These are phyloP conservation scores for Lasiosphaeriaceae sp. DNA, from an alignment of 495 filamentous ascomycete genomes.

Conservation along the genomic window DNA sequence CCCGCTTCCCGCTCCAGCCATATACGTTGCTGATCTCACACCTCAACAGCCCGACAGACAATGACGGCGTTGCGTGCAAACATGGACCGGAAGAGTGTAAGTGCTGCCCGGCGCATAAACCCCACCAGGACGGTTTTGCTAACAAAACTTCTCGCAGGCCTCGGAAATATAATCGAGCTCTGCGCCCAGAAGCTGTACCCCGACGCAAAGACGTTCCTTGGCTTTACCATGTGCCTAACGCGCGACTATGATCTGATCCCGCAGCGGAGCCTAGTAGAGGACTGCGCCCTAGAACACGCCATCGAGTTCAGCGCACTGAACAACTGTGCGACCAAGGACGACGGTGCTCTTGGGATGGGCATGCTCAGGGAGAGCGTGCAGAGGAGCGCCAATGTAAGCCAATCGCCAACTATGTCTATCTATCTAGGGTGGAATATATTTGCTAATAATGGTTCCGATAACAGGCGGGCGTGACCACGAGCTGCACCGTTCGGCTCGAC, in stretches of 20 bases:
- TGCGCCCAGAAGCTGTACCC: slow-evolving; percentile 80
- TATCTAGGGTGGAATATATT: neutral
- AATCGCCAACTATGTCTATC: neutral
- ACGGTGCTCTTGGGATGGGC: slow-evolving; percentile 60
- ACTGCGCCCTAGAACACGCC: slow-evolving; percentile 85
- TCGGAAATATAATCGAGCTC: slow-evolving; percentile 90
- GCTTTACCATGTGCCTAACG: slow-evolving; percentile 85
- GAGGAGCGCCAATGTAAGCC: slow-evolving; percentile 50
- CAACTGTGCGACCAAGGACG: slow-evolving; percentile 58
- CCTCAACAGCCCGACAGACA: slow-evolving; percentile 41
- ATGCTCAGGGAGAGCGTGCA: slow-evolving; percentile 75
- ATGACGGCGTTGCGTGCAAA: slow-evolving; percentile 73
- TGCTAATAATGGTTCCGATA: neutral
- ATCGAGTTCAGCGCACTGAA: slow-evolving; percentile 83
- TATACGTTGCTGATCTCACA: neutral
- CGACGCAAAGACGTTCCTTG: slow-evolving; percentile 79
- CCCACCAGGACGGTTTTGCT: neutral
- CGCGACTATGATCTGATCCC: slow-evolving; percentile 71
- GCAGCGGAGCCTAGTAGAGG: slow-evolving; percentile 64
- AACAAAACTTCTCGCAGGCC: slow-evolving; percentile 35
- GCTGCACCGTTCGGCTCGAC: slow-evolving; percentile 83
- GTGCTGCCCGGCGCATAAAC: neutral
- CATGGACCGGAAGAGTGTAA: slow-evolving; percentile 80
- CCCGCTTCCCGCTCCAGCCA: neutral
- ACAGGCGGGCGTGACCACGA: slow-evolving; percentile 68